Percentiles rank a stretch among this genome's conserved stretches.
Evolutionary conservation across 495 filamentous ascomycete genomes (phyloP).

Genomic region (Elaphomyces granulatus): DNA sequence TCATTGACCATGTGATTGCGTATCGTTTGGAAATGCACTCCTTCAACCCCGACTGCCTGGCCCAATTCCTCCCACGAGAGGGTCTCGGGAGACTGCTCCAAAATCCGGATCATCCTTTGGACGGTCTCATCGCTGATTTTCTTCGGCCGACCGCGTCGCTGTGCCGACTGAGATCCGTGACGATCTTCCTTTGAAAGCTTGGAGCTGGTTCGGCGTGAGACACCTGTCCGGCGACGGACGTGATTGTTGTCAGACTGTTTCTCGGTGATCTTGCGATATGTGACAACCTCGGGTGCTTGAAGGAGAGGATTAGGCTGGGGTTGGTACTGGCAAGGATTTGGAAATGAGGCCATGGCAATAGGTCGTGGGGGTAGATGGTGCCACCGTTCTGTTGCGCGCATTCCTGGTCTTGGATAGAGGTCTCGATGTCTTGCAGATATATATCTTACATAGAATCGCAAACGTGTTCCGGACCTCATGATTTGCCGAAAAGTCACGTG

Average conservation of each 20-base stretch:
- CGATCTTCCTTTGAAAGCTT: neutral
- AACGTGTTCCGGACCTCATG: too few species aligned
- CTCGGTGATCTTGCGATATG: neutral
- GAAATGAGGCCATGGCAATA: neutral
- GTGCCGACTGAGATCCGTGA: conserved; percentile 2
- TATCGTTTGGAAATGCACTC: conserved; percentile 7
- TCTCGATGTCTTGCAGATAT: too few species aligned
- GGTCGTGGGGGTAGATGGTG: too few species aligned
- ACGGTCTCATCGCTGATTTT: conserved; percentile 7
- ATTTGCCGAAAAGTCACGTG: too few species aligned
- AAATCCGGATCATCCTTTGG: conserved; percentile 5
- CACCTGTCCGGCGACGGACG: neutral
- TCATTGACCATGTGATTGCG: conserved; percentile 8
- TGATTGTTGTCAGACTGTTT: neutral
- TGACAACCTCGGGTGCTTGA: neutral
- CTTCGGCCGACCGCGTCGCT: conserved; percentile 6
- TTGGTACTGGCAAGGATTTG: neutral
- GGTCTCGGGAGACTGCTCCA: conserved; percentile 3
- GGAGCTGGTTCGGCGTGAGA: neutral
- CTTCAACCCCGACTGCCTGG: conserved; percentile 4
- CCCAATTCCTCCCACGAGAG: conserved; percentile 5
- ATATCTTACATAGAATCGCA: too few species aligned
- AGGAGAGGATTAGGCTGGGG: too few species aligned
- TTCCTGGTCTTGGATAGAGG: too few species aligned
- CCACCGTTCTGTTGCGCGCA: too few species aligned